Evolutionary conservation across 495 filamentous ascomycete species (phyloP).

Genomic region (Saxophila tyrrhenica): DNA sequence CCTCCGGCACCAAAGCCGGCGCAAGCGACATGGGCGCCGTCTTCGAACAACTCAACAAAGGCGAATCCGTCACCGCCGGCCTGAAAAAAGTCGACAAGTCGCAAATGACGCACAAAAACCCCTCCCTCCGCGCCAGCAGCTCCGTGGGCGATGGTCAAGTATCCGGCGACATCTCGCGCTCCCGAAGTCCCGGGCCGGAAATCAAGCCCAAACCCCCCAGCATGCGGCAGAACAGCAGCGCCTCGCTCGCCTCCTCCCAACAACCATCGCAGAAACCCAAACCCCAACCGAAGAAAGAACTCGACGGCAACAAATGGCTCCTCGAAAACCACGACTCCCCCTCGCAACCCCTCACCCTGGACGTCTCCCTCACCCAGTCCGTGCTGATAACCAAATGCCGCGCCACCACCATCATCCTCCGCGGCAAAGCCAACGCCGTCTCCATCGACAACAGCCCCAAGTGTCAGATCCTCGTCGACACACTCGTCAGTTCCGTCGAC

Average conservation of each 20-base stretch:
- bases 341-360: constrained; percentile 52
- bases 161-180: constrained; percentile 41
- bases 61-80: constrained; percentile 70
- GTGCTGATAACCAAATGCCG: constrained; percentile 85
- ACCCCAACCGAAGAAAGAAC: constrained; percentile 58
- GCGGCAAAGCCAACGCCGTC: constrained; percentile 88
- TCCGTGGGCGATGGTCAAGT: too few species aligned
- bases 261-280: constrained; percentile 73
- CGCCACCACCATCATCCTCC: constrained; percentile 78
- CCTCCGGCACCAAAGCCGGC: constrained; percentile 29
- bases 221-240: constrained; percentile 84
- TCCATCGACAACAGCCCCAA: constrained; percentile 80
- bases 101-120: constrained; percentile 98
- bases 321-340: constrained; percentile 87
- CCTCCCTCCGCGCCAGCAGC: constrained; percentile 64
- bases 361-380: constrained; percentile 71
- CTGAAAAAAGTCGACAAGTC: constrained; percentile 87
- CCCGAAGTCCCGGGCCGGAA: constrained; percentile 67
- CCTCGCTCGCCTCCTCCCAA: constrained; percentile 31
- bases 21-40: constrained; percentile 64
- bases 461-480: constrained; percentile 78
- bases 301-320: constrained; percentile 93
- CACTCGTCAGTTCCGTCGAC: constrained; percentile 80
- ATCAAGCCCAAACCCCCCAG: constrained; percentile 91
- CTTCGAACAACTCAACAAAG: constrained; percentile 82